Evolutionary conservation across 164 flowering plant species (phyloP).

Genomic region (Aristolochia contorta): DNA sequence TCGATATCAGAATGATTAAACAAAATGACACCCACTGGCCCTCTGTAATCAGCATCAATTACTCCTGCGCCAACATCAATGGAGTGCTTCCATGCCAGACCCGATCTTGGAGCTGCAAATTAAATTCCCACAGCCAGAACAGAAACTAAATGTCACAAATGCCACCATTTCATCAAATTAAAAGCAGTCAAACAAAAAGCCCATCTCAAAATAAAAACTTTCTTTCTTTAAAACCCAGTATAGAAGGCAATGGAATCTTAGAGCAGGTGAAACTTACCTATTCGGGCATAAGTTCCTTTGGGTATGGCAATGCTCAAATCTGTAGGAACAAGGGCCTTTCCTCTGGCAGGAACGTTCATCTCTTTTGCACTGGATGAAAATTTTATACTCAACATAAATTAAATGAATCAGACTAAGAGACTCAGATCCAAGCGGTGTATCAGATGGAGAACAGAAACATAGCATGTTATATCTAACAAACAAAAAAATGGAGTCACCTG

Average conservation of each 20-base stretch:
- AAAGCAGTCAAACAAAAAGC: too few relatives aligned
- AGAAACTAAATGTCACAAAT: too few relatives aligned
- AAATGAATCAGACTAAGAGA: not conserved
- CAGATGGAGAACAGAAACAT: not conserved
- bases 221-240: not conserved
- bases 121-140: not conserved
- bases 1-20: conserved; percentile 76
- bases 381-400: not conserved
- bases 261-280: conserved; percentile 29
- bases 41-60: conserved; percentile 87
- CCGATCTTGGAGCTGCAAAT: conserved; percentile 71
- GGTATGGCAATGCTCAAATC: conserved; percentile 68
- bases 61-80: conserved; percentile 92
- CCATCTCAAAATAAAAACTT: not conserved
- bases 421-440: not conserved
- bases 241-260: not conserved
- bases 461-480: not conserved
- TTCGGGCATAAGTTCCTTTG: conserved; percentile 68
- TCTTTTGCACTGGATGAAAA: conserved; percentile 38
- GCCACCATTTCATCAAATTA: too few relatives aligned
- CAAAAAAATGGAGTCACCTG: conserved; percentile 20
- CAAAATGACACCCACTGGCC: conserved; percentile 73
- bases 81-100: conserved; percentile 78
- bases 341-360: conserved; percentile 57
- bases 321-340: conserved; percentile 67